Evolutionary conservation across 2,329 filamentous ascomycete species (phyloP).

Genomic region (Colletotrichum sp.): DNA sequence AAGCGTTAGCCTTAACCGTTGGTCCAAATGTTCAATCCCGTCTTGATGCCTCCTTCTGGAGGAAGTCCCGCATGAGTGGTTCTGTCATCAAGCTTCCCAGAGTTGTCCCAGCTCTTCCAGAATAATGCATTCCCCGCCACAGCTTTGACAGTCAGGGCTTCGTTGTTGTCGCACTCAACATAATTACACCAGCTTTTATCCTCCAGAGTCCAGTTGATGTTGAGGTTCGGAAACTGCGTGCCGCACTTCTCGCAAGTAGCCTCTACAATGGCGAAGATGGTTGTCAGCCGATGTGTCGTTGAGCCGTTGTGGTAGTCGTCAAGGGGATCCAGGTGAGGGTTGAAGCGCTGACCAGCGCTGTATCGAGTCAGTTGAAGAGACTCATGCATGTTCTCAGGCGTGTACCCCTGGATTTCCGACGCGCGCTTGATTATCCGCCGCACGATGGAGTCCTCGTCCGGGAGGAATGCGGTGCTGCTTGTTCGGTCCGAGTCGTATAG

Average conservation of each 20-base stretch:
- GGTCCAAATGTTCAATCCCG: not conserved
- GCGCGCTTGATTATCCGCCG: not conserved
- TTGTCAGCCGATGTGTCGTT: not conserved
- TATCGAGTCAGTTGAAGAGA: not conserved
- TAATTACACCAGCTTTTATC: not conserved
- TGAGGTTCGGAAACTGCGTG: not conserved
- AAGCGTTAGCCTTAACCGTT: not conserved
- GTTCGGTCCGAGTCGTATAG: not conserved
- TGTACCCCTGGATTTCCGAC: not conserved
- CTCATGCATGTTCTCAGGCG: not conserved
- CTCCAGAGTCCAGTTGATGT: not conserved
- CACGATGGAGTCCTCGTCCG: not conserved
- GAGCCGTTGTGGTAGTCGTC: not conserved
- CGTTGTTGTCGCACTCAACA: not conserved
- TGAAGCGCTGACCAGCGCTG: not conserved
- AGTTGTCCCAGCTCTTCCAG: slow-evolving; percentile 2
- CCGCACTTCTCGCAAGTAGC: not conserved
- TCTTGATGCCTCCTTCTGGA: not conserved
- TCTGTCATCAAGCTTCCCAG: not conserved
- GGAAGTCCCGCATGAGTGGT: not conserved
- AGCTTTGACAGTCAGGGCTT: not conserved
- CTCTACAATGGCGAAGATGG: not conserved
- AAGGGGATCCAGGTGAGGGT: not conserved
- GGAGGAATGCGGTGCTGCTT: not conserved
- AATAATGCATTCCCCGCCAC: not conserved